Conservation (phyloP, 352 stramenopile genomes). For the Pythium volutum region DNA sequence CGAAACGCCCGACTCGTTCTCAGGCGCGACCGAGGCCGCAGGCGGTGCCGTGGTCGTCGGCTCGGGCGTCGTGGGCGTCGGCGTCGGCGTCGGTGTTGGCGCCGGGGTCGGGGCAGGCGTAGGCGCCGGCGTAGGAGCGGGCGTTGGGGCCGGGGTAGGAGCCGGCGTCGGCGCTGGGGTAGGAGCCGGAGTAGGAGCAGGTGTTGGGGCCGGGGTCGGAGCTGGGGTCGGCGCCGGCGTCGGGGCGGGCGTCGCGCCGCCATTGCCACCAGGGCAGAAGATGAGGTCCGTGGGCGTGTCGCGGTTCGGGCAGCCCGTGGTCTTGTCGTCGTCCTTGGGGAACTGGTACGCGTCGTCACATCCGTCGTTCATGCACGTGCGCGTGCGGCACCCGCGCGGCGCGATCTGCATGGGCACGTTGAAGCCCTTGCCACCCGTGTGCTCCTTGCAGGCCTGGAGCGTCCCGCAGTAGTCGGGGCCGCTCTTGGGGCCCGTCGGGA, state of each 20-base stretch:
- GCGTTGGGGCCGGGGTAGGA: not conserved
- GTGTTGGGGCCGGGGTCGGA: slow-evolving; percentile 20
- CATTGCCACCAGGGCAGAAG: slow-evolving; percentile 41
- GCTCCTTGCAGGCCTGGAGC: slow-evolving; percentile 46
- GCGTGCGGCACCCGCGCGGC: slow-evolving; percentile 37
- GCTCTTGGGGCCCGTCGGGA: slow-evolving; percentile 55
- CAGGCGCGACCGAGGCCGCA: not conserved
- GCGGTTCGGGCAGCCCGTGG: slow-evolving; percentile 38
- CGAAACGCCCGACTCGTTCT: slow-evolving; percentile 2
- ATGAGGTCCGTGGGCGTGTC: slow-evolving; percentile 40
- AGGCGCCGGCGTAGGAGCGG: not conserved
- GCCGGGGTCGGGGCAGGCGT: not conserved
- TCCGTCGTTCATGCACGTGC: slow-evolving; percentile 52
- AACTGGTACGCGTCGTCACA: slow-evolving; percentile 68
- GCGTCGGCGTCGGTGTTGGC: not conserved
- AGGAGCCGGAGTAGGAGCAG: not conserved
- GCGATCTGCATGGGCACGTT: slow-evolving; percentile 73
- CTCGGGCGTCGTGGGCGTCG: not conserved
- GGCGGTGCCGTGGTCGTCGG: not conserved
- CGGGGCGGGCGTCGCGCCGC: slow-evolving; percentile 17
- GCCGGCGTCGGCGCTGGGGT: not conserved
- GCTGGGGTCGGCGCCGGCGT: slow-evolving; percentile 18
- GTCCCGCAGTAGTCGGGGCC: slow-evolving; percentile 51
- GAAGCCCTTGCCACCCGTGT: slow-evolving; percentile 59
- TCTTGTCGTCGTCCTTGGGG: slow-evolving; percentile 71